Conservation (phyloP, 1,284 basidiomycete species). For the Polyporus tsugae region DNA sequence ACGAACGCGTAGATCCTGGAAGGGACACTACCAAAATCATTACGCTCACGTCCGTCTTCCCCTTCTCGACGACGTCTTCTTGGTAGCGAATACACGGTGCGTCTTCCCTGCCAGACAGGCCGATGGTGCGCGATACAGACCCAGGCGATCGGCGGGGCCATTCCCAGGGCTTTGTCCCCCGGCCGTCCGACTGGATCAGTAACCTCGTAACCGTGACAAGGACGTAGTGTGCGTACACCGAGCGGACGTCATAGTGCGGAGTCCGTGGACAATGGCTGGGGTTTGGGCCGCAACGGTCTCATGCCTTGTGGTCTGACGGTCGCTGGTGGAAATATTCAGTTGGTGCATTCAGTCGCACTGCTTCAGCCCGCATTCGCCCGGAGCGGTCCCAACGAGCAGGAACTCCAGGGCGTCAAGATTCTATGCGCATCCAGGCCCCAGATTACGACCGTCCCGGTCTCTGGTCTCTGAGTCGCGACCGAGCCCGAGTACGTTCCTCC, state of each 20-base stretch:
- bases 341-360: neutral
- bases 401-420: neutral
- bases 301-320: neutral
- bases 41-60: neutral
- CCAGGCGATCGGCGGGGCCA: neutral
- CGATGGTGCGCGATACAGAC: neutral
- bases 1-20: neutral
- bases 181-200: neutral
- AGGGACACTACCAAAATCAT: neutral
- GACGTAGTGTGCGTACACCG: neutral
- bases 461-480: constrained; percentile 2
- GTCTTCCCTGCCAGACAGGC: neutral
- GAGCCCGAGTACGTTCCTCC: neutral
- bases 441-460: neutral
- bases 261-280: neutral
- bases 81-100: neutral
- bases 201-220: neutral
- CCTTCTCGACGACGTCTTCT: neutral
- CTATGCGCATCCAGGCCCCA: neutral
- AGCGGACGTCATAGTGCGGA: constrained; percentile 1
- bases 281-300: neutral
- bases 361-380: too few species aligned
- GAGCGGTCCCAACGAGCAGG: neutral
- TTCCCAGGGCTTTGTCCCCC: constrained; percentile 4
- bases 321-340: neutral